These are phyloP conservation scores for Malus hybrid DNA, from an alignment of 331 rosid genomes.

Conservation along the genomic window DNA sequence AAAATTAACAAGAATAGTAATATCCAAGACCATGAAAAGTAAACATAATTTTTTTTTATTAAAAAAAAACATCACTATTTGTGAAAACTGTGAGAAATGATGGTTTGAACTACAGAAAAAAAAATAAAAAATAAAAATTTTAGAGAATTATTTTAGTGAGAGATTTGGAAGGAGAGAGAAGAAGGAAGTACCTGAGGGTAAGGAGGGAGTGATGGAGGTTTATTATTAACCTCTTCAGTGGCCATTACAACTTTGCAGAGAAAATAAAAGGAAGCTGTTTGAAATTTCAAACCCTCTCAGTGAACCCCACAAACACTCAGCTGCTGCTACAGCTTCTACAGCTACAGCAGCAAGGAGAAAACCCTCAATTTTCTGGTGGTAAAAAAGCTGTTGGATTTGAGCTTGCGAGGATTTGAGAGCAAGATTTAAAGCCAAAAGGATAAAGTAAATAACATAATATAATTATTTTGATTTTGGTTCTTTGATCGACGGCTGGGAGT, in stretches of 20 bases:
- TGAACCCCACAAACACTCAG: background rate
- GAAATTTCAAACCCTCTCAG: background rate
- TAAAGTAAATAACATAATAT: background rate
- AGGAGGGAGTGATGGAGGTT: slow-evolving; percentile 54
- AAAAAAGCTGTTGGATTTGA: slow-evolving; percentile 28
- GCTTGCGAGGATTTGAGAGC: slow-evolving; percentile 22
- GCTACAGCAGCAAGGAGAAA: background rate
- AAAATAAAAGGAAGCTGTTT: background rate
- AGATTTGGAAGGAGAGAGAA: slow-evolving; percentile 5
- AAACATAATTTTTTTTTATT: background rate
- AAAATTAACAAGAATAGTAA: background rate
- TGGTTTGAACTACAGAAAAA: background rate
- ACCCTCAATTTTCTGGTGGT: slow-evolving; percentile 5
- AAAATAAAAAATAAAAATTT: background rate
- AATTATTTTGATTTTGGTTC: background rate
- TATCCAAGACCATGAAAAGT: background rate
- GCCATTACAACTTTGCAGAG: slow-evolving; percentile 49
- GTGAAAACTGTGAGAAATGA: background rate
- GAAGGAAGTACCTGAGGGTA: slow-evolving; percentile 50
- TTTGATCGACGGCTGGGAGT: slow-evolving; percentile 46
- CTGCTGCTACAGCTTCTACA: background rate
- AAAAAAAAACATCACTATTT: background rate
- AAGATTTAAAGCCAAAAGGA: slow-evolving; percentile 29
- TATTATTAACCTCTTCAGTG: slow-evolving; percentile 40
- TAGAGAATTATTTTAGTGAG: background rate